Conservation (phyloP, 164 flowering plant species). For the Annona cherimola region DNA sequence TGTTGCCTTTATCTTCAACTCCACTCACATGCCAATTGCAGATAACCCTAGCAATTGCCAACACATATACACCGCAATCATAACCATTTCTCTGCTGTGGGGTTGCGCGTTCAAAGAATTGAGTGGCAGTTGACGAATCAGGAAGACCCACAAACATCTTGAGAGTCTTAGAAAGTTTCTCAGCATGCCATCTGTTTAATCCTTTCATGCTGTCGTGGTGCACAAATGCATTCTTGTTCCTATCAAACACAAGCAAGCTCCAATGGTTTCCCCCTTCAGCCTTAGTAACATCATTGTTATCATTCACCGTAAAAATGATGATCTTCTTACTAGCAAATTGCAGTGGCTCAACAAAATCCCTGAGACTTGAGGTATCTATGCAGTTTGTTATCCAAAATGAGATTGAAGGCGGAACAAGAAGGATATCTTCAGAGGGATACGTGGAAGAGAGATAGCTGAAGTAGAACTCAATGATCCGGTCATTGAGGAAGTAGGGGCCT, state of each 20-base stretch:
- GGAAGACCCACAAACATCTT: slow-evolving; percentile 26
- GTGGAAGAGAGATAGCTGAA: slow-evolving; percentile 56
- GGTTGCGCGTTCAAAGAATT: slow-evolving; percentile 31
- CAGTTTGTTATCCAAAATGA: slow-evolving; percentile 74
- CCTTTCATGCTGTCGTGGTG: slow-evolving; percentile 67
- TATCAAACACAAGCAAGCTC: slow-evolving; percentile 71
- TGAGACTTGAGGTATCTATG: slow-evolving; percentile 36
- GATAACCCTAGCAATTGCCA: slow-evolving; percentile 47
- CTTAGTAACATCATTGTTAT: slow-evolving; percentile 49
- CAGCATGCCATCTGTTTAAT: slow-evolving; percentile 36
- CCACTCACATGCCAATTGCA: slow-evolving; percentile 40
- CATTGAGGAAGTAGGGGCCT: slow-evolving; percentile 68
- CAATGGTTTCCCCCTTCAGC: slow-evolving; percentile 88
- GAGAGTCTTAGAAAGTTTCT: slow-evolving; percentile 38
- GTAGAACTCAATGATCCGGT: slow-evolving; percentile 83
- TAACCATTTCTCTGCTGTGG: slow-evolving; percentile 66
- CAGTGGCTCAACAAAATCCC: slow-evolving; percentile 60
- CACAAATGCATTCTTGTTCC: slow-evolving; percentile 43
- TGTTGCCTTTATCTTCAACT: slow-evolving; percentile 11
- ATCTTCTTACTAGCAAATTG: slow-evolving; percentile 42
- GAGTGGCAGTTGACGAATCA: slow-evolving; percentile 10
- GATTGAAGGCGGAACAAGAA: slow-evolving; percentile 71
- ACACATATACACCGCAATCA: slow-evolving; percentile 72
- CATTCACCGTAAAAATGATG: slow-evolving; percentile 61
- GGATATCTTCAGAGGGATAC: slow-evolving; percentile 39